phyloP scores from a whole-genome alignment of 1,284 basidiomycete species.

The Lignosus rhinocerotis region DNA sequence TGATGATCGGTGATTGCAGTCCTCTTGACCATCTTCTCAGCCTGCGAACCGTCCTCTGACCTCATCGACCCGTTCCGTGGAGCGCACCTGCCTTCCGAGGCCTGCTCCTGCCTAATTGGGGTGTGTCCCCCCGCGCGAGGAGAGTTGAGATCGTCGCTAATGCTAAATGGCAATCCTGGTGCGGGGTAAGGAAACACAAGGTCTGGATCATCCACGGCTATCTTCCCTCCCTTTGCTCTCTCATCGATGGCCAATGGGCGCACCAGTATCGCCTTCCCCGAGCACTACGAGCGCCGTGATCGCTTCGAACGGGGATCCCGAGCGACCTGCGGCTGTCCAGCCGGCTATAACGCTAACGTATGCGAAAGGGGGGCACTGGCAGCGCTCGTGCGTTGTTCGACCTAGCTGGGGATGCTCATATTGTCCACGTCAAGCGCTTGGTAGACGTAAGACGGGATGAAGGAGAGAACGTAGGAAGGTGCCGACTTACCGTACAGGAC shows the following conservation, averaged over 20 bases:
- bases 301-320: not conserved
- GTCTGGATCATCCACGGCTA: slow-evolving; percentile 19
- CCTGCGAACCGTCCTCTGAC: slow-evolving; percentile 10
- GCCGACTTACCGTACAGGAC: slow-evolving; percentile 1
- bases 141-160: slow-evolving; percentile 19
- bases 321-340: slow-evolving; percentile 1
- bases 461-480: not conserved
- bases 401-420: slow-evolving; percentile 14
- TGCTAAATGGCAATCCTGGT: slow-evolving; percentile 13
- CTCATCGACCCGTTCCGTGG: not conserved
- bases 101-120: not conserved
- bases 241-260: slow-evolving; percentile 16
- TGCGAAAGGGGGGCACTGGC: not conserved
- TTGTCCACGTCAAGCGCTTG: slow-evolving; percentile 3
- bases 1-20: slow-evolving; percentile 29
- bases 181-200: slow-evolving; percentile 1
- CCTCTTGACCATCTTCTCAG: slow-evolving; percentile 19
- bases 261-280: slow-evolving; percentile 6
- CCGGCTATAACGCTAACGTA: not conserved
- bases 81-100: not conserved
- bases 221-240: slow-evolving; percentile 6
- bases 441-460: slow-evolving; percentile 12
- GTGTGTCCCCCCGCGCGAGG: not conserved
- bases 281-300: not conserved
- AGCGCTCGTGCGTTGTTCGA: slow-evolving; percentile 2